A percentile compares a stretch with the other conserved stretches of the same genome.
Conservation (phyloP, 176 grass and related monocot genomes). For the Aegilops longissima region DNA sequence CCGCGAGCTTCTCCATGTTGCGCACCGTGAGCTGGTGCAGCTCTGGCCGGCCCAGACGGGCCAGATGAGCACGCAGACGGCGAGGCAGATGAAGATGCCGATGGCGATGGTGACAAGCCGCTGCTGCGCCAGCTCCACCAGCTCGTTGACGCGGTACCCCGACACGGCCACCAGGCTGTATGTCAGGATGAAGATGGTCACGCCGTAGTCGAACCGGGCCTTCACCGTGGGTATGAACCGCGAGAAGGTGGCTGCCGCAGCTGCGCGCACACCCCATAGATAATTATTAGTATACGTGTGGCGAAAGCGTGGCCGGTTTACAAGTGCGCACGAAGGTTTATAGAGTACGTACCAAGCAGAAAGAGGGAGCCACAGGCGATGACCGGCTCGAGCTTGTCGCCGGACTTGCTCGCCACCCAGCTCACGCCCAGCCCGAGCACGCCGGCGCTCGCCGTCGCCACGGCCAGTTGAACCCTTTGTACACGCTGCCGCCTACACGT, state of each 20-base stretch:
- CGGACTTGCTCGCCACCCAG: slow-evolving; percentile 69
- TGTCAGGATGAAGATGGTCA: slow-evolving; percentile 94
- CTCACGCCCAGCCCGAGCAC: slow-evolving; percentile 67
- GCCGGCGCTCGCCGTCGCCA: slow-evolving; percentile 67
- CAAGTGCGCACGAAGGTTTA: background rate
- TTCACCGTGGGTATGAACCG: slow-evolving; percentile 84
- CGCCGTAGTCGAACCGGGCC: slow-evolving; percentile 83
- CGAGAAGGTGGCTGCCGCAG: slow-evolving; percentile 76
- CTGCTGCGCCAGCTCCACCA: slow-evolving; percentile 54
- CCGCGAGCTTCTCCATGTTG: slow-evolving; percentile 88
- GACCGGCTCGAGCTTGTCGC: slow-evolving; percentile 63
- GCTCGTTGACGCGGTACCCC: slow-evolving; percentile 71
- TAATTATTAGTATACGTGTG: background rate
- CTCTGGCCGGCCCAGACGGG: slow-evolving; percentile 89
- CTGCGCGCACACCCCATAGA: slow-evolving; percentile 25
- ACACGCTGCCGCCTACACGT: slow-evolving; percentile 81
- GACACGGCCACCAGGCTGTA: slow-evolving; percentile 90
- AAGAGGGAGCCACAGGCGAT: slow-evolving; percentile 68
- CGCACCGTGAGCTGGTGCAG: slow-evolving; percentile 60
- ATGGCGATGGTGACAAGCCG: slow-evolving; percentile 66
- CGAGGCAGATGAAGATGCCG: slow-evolving; percentile 68
- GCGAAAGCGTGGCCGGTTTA: background rate
- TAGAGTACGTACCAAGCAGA: slow-evolving; percentile 55
- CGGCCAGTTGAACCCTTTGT: slow-evolving; percentile 89
- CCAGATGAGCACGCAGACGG: slow-evolving; percentile 51